Evolutionary conservation across 768 basidiomycete genomes (phyloP).

Genomic region (Neoboletus magnificus): DNA sequence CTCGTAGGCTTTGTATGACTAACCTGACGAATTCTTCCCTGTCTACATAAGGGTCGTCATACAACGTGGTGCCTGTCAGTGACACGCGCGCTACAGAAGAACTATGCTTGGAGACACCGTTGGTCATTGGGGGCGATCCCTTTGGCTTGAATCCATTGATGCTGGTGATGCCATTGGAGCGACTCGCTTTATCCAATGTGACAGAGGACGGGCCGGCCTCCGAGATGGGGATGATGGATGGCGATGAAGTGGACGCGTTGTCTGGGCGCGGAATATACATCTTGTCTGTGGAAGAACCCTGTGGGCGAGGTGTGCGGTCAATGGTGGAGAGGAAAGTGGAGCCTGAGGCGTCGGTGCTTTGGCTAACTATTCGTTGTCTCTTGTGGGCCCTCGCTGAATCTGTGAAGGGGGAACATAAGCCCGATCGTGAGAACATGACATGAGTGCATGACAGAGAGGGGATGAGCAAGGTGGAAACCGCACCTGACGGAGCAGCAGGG

Average conservation of each 20-base stretch:
- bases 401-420: constrained; percentile 18
- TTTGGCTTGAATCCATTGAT: constrained; percentile 40
- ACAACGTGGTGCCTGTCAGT: constrained; percentile 70
- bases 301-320: constrained; percentile 22
- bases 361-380: constrained; percentile 60
- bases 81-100: constrained; percentile 55
- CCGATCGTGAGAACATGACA: neutral
- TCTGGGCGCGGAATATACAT: constrained; percentile 56
- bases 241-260: constrained; percentile 43
- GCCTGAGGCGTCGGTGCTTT: constrained; percentile 34
- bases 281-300: constrained; percentile 33
- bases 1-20: constrained; percentile 83
- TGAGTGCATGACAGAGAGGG: constrained; percentile 1
- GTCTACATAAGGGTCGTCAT: constrained; percentile 75
- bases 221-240: constrained; percentile 41
- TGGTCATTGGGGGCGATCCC: constrained; percentile 41
- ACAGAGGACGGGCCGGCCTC: constrained; percentile 54
- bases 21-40: constrained; percentile 90
- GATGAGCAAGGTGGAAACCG: neutral
- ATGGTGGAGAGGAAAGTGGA: constrained; percentile 25
- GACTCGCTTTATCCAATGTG: constrained; percentile 31
- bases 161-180: constrained; percentile 38
- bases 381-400: constrained; percentile 61
- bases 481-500: constrained; percentile 26
- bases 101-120: constrained; percentile 50